A percentile compares a stretch with the other conserved stretches of the same genome.
phyloP scores from a whole-genome alignment of 805 yeast genomes.

The Wickerhamomyces xylosicus region DNA sequence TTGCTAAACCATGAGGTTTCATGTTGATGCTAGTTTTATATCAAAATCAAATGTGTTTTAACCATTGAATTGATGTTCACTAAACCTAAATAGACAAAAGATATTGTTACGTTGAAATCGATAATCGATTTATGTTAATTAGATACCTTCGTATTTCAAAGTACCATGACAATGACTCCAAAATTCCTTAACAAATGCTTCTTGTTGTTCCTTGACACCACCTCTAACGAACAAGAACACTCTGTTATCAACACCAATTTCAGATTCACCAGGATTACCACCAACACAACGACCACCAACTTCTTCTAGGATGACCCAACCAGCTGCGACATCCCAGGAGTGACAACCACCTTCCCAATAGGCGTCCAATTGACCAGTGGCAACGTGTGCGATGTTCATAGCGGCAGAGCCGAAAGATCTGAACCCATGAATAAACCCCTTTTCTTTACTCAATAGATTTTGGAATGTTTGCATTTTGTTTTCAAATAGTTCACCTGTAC shows the following conservation, averaged over 20 bases:
- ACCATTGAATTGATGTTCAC: too few species aligned
- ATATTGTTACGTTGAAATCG: too few species aligned
- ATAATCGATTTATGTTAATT: too few species aligned
- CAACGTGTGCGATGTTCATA: slow-evolving; percentile 46
- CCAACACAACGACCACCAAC: slow-evolving; percentile 51
- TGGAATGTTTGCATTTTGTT: slow-evolving; percentile 38
- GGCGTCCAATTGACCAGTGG: slow-evolving; percentile 47
- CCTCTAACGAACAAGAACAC: slow-evolving; percentile 52
- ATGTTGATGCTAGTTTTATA: too few species aligned
- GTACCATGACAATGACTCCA: slow-evolving; percentile 40
- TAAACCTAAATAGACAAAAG: too few species aligned
- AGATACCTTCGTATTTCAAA: slow-evolving; percentile 23
- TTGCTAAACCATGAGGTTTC: too few species aligned
- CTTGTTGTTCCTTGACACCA: slow-evolving; percentile 30
- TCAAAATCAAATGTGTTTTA: too few species aligned
- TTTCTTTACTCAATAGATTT: slow-evolving; percentile 34
- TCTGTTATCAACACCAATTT: slow-evolving; percentile 38
- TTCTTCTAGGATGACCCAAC: slow-evolving; percentile 50
- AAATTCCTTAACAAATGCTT: slow-evolving; percentile 34
- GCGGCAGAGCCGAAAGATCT: slow-evolving; percentile 59
- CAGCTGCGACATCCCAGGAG: slow-evolving; percentile 65
- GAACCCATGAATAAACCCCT: slow-evolving; percentile 52
- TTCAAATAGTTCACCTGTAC: slow-evolving; percentile 39
- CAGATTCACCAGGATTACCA: slow-evolving; percentile 40
- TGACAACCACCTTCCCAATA: slow-evolving; percentile 69